These are phyloP conservation scores for Cyclanthera cordifolia DNA, from an alignment of 306 rosid species.

Conservation along the genomic window DNA sequence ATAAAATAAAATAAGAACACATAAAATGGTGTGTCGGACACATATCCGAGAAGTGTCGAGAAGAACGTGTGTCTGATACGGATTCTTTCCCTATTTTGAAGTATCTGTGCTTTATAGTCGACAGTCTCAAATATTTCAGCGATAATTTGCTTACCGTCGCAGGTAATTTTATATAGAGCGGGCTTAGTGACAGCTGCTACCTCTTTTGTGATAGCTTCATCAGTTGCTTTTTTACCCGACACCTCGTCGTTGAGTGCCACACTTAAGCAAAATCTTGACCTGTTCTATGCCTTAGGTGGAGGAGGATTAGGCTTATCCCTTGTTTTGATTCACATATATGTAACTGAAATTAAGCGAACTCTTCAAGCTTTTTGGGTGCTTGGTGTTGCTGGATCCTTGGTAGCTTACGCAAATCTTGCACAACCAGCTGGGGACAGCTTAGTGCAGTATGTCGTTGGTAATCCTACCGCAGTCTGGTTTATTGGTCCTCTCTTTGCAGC, in stretches of 20 bases:
- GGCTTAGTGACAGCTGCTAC: conserved; percentile 74
- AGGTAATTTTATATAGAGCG: conserved; percentile 71
- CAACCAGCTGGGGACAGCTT: conserved; percentile 48
- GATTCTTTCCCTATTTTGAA: no score
- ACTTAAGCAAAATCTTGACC: conserved; percentile 43
- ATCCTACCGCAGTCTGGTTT: conserved; percentile 60
- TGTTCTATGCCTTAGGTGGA: conserved; percentile 44
- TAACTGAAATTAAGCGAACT: conserved; percentile 67
- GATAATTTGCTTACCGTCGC: conserved; percentile 18
- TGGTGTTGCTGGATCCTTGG: conserved; percentile 60
- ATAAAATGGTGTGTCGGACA: no score
- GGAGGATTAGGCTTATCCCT: conserved; percentile 71
- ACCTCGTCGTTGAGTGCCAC: conserved; percentile 16
- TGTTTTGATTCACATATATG: conserved; percentile 69
- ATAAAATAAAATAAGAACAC: no score
- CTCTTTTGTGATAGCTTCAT: conserved; percentile 60
- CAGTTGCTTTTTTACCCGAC: conserved; percentile 50
- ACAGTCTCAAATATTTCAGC: background rate
- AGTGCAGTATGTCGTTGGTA: conserved; percentile 43
- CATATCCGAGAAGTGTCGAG: no score
- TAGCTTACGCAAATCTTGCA: conserved; percentile 47
- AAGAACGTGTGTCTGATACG: no score
- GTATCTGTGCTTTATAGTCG: no score
- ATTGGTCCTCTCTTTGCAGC: conserved; percentile 87
- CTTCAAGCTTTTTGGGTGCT: conserved; percentile 80